Conservation (phyloP, 768 basidiomycete species). For the Xerocomellus amylosporus region DNA sequence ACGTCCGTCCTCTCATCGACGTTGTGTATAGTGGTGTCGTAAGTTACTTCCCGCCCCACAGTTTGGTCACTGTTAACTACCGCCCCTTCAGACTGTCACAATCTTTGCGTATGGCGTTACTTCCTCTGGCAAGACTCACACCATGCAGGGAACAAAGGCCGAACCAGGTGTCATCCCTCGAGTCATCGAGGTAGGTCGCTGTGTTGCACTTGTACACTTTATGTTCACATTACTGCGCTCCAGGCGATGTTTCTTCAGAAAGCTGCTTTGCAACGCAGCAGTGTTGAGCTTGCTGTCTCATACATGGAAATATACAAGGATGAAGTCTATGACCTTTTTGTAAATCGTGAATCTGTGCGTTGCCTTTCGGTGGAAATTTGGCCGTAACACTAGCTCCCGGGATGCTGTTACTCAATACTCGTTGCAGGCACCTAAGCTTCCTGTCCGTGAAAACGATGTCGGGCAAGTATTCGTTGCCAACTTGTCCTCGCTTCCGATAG, state of each 20-base stretch:
- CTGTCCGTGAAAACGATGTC: slow-evolving; percentile 49
- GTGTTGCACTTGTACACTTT: not conserved
- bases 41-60: slow-evolving; percentile 25
- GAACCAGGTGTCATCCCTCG: slow-evolving; percentile 87
- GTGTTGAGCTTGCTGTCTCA: slow-evolving; percentile 54
- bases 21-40: slow-evolving; percentile 76
- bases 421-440: slow-evolving; percentile 50
- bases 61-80: not conserved
- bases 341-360: slow-evolving; percentile 63
- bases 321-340: slow-evolving; percentile 85
- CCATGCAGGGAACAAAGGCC: slow-evolving; percentile 77
- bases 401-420: not conserved
- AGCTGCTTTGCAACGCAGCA: slow-evolving; percentile 36
- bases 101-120: slow-evolving; percentile 92
- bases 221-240: not conserved
- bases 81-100: slow-evolving; percentile 61
- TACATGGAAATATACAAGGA: slow-evolving; percentile 94
- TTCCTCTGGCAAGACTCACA: slow-evolving; percentile 88
- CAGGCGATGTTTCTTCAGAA: slow-evolving; percentile 60
- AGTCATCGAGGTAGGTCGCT: slow-evolving; percentile 59
- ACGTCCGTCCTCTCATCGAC: slow-evolving; percentile 76
- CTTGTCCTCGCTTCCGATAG: slow-evolving; percentile 38
- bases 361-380: not conserved
- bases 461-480: slow-evolving; percentile 58
- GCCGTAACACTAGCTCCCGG: not conserved